Percentiles rank a stretch among this genome's conserved stretches.
Conservation (phyloP, 2,329 filamentous ascomycete species). For the Bipolaris oryzae region DNA sequence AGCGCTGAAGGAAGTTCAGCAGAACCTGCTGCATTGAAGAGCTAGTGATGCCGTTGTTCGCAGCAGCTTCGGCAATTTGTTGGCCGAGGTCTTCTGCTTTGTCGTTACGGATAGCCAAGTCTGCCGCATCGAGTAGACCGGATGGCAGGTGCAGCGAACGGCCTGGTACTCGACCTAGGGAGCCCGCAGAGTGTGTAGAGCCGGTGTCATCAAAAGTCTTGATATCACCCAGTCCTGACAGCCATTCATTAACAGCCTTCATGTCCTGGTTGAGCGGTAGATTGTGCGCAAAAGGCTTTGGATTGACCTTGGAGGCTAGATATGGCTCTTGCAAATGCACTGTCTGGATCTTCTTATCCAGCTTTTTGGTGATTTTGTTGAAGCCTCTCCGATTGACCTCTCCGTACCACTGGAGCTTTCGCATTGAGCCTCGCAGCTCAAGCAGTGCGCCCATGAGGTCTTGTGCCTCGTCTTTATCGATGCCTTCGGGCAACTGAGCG, state of each 20-base stretch:
- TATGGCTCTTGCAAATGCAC: conserved; percentile 82
- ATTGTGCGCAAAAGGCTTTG: conserved; percentile 84
- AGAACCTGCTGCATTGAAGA: conserved; percentile 68
- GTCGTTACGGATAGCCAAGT: conserved; percentile 73
- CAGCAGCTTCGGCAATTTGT: conserved; percentile 64
- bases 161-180: conserved; percentile 76
- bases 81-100: conserved; percentile 62
- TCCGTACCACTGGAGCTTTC: conserved; percentile 96
- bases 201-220: conserved; percentile 76
- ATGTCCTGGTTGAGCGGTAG: conserved; percentile 62
- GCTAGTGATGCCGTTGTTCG: conserved; percentile 56
- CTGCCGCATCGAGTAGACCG: conserved; percentile 71
- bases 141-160: conserved; percentile 75
- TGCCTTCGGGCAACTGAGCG: conserved; percentile 69
- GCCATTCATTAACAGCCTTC: conserved; percentile 84
- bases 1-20: conserved; percentile 78
- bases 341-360: conserved; percentile 89
- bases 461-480: conserved; percentile 88
- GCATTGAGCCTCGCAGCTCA: conserved; percentile 82
- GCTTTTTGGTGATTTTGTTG: conserved; percentile 97
- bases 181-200: conserved; percentile 71
- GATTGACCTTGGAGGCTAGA: conserved; percentile 87
- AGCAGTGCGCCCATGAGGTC: conserved; percentile 89
- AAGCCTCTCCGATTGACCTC: conserved; percentile 96
- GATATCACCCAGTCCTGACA: conserved; percentile 78